Conservation (phyloP, 23 red algal genomes). For the Pyropia haitanensis region DNA sequence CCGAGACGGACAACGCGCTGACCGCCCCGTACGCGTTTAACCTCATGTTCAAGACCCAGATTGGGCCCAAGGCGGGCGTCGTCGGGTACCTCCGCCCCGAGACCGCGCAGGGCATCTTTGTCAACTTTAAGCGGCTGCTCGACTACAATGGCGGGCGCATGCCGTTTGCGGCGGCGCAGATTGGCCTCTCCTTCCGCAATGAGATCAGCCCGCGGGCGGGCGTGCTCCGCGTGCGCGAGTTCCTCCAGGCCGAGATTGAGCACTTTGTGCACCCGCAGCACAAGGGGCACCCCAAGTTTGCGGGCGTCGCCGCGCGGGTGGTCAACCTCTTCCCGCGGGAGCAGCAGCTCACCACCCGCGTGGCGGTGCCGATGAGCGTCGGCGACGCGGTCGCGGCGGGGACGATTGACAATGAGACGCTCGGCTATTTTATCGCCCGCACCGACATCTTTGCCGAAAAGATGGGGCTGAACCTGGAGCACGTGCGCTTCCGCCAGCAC, state of each 20-base stretch:
- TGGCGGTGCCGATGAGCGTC: slow-evolving; percentile 35
- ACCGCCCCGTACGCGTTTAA: slow-evolving; percentile 75
- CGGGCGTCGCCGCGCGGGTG: slow-evolving; percentile 20
- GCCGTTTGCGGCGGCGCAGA: slow-evolving; percentile 95
- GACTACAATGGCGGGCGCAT: slow-evolving; percentile 76
- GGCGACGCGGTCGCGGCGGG: slow-evolving; percentile 55
- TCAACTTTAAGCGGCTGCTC: slow-evolving; percentile 95
- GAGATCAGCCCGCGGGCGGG: slow-evolving; percentile 88
- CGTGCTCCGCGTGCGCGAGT: slow-evolving; percentile 90
- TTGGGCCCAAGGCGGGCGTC: slow-evolving; percentile 74
- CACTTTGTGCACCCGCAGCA: slow-evolving; percentile 92
- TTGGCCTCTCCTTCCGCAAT: slow-evolving; percentile 94
- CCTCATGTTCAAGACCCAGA: slow-evolving; percentile 95
- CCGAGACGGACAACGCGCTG: slow-evolving; percentile 64
- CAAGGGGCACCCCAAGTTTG: slow-evolving; percentile 82
- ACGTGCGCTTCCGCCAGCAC: slow-evolving; percentile 94
- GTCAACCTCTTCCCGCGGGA: slow-evolving; percentile 69
- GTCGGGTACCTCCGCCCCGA: slow-evolving; percentile 85
- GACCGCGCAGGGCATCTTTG: slow-evolving; percentile 98
- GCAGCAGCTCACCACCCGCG: slow-evolving; percentile 49
- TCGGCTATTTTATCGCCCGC: slow-evolving; percentile 93
- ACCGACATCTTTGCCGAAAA: slow-evolving; percentile 59
- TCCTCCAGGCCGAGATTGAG: slow-evolving; percentile 97
- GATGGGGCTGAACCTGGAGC: slow-evolving; percentile 70
- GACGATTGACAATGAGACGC: slow-evolving; percentile 85